Conservation (phyloP, 2,329 filamentous ascomycete species). For the Botryotinia calthae region DNA sequence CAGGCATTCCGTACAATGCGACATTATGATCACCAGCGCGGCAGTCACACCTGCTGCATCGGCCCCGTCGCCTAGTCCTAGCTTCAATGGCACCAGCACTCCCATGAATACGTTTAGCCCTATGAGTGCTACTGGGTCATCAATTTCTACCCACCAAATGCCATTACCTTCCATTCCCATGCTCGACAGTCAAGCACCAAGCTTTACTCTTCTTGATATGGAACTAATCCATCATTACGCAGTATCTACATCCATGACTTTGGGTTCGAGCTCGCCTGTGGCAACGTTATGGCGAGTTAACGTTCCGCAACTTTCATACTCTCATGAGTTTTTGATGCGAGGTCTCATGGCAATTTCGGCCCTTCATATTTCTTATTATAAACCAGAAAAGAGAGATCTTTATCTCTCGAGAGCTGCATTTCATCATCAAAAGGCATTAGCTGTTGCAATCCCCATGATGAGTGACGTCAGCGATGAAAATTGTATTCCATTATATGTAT, state of each 20-base stretch:
- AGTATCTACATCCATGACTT: conserved; percentile 48
- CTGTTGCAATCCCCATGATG: conserved; percentile 39
- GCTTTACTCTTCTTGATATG: conserved; percentile 42
- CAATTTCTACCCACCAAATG: neutral
- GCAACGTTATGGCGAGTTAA: conserved; percentile 49
- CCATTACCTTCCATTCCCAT: conserved; percentile 10
- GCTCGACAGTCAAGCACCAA: neutral
- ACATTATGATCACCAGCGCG: conserved; percentile 23
- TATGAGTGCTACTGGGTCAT: neutral
- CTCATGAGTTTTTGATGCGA: conserved; percentile 48
- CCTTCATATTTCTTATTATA: conserved; percentile 47
- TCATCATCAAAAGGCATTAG: conserved; percentile 40
- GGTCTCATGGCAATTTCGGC: conserved; percentile 50
- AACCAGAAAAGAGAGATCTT: conserved; percentile 40
- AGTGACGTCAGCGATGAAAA: conserved; percentile 39
- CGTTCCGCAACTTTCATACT: conserved; percentile 47
- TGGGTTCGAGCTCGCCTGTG: conserved; percentile 44
- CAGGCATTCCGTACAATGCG: conserved; percentile 43
- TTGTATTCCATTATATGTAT: conserved; percentile 41
- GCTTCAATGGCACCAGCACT: neutral
- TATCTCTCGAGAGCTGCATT: conserved; percentile 43
- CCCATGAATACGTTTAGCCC: conserved; percentile 13
- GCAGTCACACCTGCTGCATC: conserved; percentile 7
- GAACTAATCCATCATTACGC: conserved; percentile 54
- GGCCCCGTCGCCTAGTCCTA: neutral